Evolutionary conservation across 768 basidiomycete genomes (phyloP), one percentile per base, ranked within the genome.

Genomic region (Trametes coccinea): DNA sequence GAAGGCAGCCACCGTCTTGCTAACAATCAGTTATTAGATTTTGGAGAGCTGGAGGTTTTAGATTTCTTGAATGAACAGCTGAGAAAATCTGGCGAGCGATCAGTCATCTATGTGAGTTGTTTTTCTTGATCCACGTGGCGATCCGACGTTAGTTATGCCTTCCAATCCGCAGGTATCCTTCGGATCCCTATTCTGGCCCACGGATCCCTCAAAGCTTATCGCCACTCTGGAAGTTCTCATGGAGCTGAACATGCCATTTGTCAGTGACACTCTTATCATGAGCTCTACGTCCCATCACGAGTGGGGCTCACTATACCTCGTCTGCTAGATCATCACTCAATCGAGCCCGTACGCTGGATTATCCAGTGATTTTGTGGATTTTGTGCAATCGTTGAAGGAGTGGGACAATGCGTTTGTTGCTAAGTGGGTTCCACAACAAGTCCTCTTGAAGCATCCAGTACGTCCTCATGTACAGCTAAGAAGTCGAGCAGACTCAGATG

Each of bases 181-280:
- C 44, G 67, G 67, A 14, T 49, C 63, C 9, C 9, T 61, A 3
- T 63, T 45, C 41, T 68, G 67, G 67, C 57, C 66, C 11, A 17
- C 49, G 2, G 56, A 66, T 11, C 37, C 57, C 16, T 61, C 60
- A 27, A 60, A 63, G 40, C n/a, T 63, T 9, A 59, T 47, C 44
- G 65, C 57, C 3, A 27, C 63, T 17, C 31, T 68, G 1, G 64
- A 68, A 7, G 54, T 61, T 9, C 34, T 66, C 5, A 56, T 66
- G 41, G 59, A 66, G 22, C 11, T 27, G 46, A 33, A 53, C 16
- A 50, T 68, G 22, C 65, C 67, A 1, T 63, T 66, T 55, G 66
- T 33, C 27, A 29, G 48, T 67, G 63, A 1, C 5, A 65, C 8
- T 16, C 30, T 66, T 59, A 33, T 22, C 22, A 22, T 22, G 22